A percentile compares a stretch with the other conserved stretches of the same genome.
These are phyloP conservation scores for Aspergillus brasiliensis DNA, from an alignment of 2,329 filamentous ascomycete genomes.

Conservation along the genomic window DNA sequence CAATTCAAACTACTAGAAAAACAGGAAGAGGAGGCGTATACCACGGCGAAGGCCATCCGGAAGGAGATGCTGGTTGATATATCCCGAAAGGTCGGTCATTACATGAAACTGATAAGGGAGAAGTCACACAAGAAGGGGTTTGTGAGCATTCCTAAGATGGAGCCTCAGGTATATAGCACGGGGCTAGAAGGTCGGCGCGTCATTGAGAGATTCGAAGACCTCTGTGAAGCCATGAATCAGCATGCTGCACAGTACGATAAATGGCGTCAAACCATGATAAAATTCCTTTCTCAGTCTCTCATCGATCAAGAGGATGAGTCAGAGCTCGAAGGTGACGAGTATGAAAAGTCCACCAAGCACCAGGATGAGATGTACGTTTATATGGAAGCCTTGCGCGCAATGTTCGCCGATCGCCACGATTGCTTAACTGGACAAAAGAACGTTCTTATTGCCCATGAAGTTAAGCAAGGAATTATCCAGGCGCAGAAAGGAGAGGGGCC, in stretches of 20 bases:
- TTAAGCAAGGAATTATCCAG: conserved; percentile 60
- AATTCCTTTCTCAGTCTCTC: conserved; percentile 71
- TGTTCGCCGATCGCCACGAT: conserved; percentile 76
- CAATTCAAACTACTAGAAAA: conserved; percentile 68
- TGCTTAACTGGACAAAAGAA: conserved; percentile 78
- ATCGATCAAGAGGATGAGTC: conserved; percentile 78
- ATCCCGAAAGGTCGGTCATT: conserved; percentile 59
- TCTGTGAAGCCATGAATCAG: conserved; percentile 68
- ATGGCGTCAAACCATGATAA: conserved; percentile 73
- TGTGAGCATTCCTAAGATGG: conserved; percentile 64
- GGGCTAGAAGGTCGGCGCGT: conserved; percentile 74
- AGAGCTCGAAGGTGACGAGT: conserved; percentile 85
- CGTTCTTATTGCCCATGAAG: conserved; percentile 72
- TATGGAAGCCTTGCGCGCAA: conserved; percentile 73
- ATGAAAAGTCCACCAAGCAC: conserved; percentile 79
- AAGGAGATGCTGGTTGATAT: conserved; percentile 71
- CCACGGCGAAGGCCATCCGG: conserved; percentile 74
- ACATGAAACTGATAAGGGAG: conserved; percentile 65
- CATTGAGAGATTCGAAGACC: conserved; percentile 65
- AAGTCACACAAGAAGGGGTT: conserved; percentile 59
- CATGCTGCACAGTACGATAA: conserved; percentile 72
- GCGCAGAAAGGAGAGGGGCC: conserved; percentile 69
- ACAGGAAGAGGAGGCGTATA: conserved; percentile 72
- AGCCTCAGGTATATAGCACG: conserved; percentile 53
- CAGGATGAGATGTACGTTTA: conserved; percentile 91